Evolutionary conservation across 345 rosid genomes (phyloP).

Genomic region (Syzygium jambos): DNA sequence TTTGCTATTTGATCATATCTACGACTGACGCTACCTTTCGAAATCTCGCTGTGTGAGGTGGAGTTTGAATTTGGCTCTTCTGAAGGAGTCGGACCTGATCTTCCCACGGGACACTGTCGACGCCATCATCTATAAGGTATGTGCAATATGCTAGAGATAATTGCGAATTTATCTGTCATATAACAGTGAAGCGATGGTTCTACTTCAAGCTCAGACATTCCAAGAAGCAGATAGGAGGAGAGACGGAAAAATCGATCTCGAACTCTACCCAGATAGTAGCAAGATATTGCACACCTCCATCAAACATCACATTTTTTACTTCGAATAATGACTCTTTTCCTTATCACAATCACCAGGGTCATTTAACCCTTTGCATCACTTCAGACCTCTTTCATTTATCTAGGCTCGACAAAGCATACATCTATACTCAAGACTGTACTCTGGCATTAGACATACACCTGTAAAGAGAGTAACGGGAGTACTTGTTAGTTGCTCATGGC

Average conservation of each 20-base stretch:
- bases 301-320: not conserved
- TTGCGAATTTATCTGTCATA: not conserved
- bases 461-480: not conserved
- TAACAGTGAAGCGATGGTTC: not conserved
- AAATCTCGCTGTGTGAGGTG: slow-evolving; percentile 9
- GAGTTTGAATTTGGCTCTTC: slow-evolving; percentile 28
- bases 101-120: slow-evolving; percentile 29
- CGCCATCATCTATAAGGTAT: slow-evolving; percentile 26
- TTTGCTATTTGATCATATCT: not conserved
- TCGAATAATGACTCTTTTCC: not conserved
- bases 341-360: not conserved
- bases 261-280: not conserved
- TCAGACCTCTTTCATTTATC: not conserved
- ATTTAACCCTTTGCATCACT: not conserved
- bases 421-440: not conserved
- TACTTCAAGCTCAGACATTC: slow-evolving; percentile 21
- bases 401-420: not conserved
- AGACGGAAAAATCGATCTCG: slow-evolving; percentile 33
- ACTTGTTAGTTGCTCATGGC: not conserved
- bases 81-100: slow-evolving; percentile 31
- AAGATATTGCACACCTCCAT: not conserved
- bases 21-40: not conserved
- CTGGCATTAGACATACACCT: not conserved
- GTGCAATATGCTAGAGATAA: not conserved
- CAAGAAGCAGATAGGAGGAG: slow-evolving; percentile 27